phyloP scores from a whole-genome alignment of 2,329 filamentous ascomycete genomes.

The Ophiocordyceps robertsii region DNA sequence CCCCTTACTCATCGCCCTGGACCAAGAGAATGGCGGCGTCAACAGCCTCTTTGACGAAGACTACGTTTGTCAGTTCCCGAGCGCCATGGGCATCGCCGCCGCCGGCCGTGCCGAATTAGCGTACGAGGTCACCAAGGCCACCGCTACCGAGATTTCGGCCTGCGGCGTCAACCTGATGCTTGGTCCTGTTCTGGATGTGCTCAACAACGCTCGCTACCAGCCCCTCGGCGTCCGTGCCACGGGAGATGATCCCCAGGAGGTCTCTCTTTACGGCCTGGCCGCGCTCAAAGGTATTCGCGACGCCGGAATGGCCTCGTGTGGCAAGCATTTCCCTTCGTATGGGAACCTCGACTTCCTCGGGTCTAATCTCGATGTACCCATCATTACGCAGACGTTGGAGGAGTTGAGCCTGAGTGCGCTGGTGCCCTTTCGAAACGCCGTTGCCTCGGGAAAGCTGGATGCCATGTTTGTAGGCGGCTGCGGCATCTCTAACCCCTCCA shows the following conservation, averaged over 20 bases:
- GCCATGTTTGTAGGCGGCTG: constrained; percentile 94
- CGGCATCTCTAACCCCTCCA: constrained; percentile 77
- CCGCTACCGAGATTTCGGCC: constrained; percentile 79
- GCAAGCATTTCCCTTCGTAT: constrained; percentile 94
- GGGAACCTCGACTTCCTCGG: constrained; percentile 89
- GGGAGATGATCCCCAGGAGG: constrained; percentile 89
- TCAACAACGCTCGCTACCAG: constrained; percentile 86
- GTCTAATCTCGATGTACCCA: constrained; percentile 81
- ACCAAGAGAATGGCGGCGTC: constrained; percentile 96
- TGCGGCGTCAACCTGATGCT: constrained; percentile 95
- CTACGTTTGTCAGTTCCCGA: constrained; percentile 91
- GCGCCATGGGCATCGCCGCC: constrained; percentile 92
- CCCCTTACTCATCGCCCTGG: constrained; percentile 78
- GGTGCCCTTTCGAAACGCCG: constrained; percentile 83
- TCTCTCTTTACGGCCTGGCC: constrained; percentile 81
- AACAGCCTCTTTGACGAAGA: constrained; percentile 95
- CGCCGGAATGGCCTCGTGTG: constrained; percentile 76
- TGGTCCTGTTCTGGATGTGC: constrained; percentile 82
- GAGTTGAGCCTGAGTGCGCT: constrained; percentile 85
- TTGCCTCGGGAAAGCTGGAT: constrained; percentile 67
- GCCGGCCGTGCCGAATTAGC: constrained; percentile 75
- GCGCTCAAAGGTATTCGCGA: constrained; percentile 89
- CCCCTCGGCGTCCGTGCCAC: constrained; percentile 80
- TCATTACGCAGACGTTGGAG: constrained; percentile 88
- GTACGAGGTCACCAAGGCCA: constrained; percentile 84